phyloP scores from a whole-genome alignment of 73 alveolate genomes.

The Paramecium caudatum region DNA sequence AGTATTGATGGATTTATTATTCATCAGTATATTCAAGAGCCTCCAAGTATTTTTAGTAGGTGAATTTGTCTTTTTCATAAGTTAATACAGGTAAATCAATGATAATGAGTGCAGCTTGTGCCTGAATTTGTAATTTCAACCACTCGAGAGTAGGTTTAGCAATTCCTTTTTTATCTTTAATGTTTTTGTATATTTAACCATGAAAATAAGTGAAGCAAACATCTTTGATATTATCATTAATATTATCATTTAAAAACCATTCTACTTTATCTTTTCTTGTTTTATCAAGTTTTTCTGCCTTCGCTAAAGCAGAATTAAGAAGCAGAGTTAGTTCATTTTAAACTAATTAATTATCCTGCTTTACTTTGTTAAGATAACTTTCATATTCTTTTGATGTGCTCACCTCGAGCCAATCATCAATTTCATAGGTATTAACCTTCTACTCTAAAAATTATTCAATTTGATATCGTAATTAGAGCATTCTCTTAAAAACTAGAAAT shows the following conservation, averaged over 20 bases:
- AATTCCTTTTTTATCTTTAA: constrained; percentile 32
- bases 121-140: constrained; percentile 30
- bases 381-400: not conserved
- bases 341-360: constrained; percentile 51
- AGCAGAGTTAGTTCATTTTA: constrained; percentile 16
- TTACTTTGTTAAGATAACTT: not conserved
- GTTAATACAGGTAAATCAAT: constrained; percentile 2
- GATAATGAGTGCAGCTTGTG: constrained; percentile 26
- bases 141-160: constrained; percentile 6
- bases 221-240: constrained; percentile 23
- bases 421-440: not conserved
- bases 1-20: not conserved
- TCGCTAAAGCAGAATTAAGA: constrained; percentile 1
- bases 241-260: constrained; percentile 55
- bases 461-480: constrained; percentile 21
- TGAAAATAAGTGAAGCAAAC: constrained; percentile 32
- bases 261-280: constrained; percentile 45
- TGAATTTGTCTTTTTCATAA: constrained; percentile 26
- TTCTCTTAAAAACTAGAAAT: constrained; percentile 60
- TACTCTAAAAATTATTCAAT: not conserved
- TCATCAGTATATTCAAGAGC: constrained; percentile 17
- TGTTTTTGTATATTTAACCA: constrained; percentile 1
- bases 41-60: not conserved
- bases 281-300: constrained; percentile 41
- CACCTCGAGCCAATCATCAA: constrained; percentile 26